Evolutionary conservation across 2,329 filamentous ascomycete genomes (phyloP).

Genomic region (Dothistroma septosporum): DNA sequence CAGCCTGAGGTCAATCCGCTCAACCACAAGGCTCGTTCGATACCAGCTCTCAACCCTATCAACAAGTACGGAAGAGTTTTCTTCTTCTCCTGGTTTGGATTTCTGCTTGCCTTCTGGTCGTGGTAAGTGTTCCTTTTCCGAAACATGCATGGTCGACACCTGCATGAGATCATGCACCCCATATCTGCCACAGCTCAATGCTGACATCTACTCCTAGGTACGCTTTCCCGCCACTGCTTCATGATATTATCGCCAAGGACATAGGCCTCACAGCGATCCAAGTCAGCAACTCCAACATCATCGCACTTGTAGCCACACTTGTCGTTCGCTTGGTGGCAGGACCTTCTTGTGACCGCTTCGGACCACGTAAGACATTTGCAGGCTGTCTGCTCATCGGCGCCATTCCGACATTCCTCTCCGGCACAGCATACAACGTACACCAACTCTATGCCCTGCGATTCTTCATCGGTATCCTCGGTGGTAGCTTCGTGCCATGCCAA

Average conservation of each 20-base stretch:
- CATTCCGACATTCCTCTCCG: constrained; percentile 77
- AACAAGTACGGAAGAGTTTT: constrained; percentile 82
- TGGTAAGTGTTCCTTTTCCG: constrained; percentile 47
- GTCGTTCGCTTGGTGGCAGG: constrained; percentile 74
- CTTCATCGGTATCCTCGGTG: constrained; percentile 76
- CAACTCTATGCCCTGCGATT: constrained; percentile 72
- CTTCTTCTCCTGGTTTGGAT: constrained; percentile 83
- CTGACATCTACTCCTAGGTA: constrained; percentile 59
- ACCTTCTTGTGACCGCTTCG: constrained; percentile 79
- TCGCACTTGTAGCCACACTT: constrained; percentile 70
- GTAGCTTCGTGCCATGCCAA: constrained; percentile 78
- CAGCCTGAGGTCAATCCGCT: constrained; percentile 76
- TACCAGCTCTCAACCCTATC: constrained; percentile 73
- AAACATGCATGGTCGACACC: neutral
- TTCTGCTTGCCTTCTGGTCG: constrained; percentile 83
- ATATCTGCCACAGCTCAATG: neutral
- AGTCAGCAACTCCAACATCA: constrained; percentile 85
- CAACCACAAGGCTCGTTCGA: constrained; percentile 74
- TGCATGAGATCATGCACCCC: neutral
- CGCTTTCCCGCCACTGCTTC: constrained; percentile 79
- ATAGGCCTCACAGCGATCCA: constrained; percentile 66
- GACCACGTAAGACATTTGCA: constrained; percentile 75
- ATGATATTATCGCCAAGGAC: constrained; percentile 74
- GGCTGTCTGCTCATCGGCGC: constrained; percentile 71
- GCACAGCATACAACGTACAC: constrained; percentile 63